phyloP scores from a whole-genome alignment of 2,329 filamentous ascomycete genomes.

The Ceratocystis papillata region DNA sequence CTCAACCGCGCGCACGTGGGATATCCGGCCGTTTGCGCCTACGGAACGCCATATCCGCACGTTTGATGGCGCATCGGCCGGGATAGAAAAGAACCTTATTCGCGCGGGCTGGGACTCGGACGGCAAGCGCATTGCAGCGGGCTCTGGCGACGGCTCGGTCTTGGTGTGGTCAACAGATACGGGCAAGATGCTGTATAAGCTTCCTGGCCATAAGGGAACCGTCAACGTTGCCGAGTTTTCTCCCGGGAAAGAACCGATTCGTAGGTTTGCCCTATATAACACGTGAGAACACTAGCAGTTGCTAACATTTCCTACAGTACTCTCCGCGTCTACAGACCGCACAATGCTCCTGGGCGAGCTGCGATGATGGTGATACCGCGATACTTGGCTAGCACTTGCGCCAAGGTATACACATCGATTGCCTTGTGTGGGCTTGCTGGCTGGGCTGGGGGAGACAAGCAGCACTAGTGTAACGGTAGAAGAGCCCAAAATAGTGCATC shows the following conservation, averaged over 20 bases:
- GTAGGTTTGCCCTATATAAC: slow-evolving; percentile 48
- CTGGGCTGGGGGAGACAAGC: not conserved
- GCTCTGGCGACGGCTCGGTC: slow-evolving; percentile 80
- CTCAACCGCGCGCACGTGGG: slow-evolving; percentile 88
- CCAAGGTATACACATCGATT: not conserved
- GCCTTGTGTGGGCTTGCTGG: not conserved
- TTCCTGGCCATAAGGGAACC: slow-evolving; percentile 87
- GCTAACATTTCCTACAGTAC: slow-evolving; percentile 48
- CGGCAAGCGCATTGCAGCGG: slow-evolving; percentile 77
- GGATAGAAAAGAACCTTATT: slow-evolving; percentile 84
- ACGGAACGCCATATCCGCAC: slow-evolving; percentile 74
- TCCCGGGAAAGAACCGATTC: slow-evolving; percentile 70
- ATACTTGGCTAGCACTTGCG: not conserved
- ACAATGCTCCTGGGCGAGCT: slow-evolving; percentile 76
- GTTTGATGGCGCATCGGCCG: slow-evolving; percentile 81
- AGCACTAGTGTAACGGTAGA: not conserved
- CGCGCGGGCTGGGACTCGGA: slow-evolving; percentile 80
- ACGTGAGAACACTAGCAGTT: not conserved
- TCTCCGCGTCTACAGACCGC: slow-evolving; percentile 82
- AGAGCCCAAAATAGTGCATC: not conserved
- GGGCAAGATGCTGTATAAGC: slow-evolving; percentile 87
- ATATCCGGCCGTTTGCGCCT: slow-evolving; percentile 88
- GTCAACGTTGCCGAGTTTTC: slow-evolving; percentile 93
- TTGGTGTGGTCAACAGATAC: slow-evolving; percentile 81
- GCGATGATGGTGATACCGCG: slow-evolving; percentile 12